These are phyloP conservation scores for Pythium aristosporum DNA, from an alignment of 352 stramenopile species.

Conservation along the genomic window DNA sequence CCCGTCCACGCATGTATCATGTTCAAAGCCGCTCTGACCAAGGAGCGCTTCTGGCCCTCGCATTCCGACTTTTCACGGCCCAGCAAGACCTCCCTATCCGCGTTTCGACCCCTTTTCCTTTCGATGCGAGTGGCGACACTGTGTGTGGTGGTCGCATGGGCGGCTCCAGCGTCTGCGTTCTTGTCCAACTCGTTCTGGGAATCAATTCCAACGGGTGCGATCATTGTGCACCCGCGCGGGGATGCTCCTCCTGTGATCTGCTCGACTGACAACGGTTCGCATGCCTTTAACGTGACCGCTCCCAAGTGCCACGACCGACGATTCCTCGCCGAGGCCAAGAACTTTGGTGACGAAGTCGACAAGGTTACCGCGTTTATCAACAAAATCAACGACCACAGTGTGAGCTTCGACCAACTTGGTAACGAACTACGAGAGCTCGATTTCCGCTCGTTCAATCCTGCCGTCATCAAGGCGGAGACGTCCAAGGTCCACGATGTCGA, in stretches of 20 bases:
- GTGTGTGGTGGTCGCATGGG: neutral
- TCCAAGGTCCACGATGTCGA: neutral
- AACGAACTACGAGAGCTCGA: neutral
- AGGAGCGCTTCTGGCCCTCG: too few relatives aligned
- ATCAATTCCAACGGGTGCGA: neutral
- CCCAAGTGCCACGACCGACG: neutral
- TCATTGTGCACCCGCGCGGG: slow-evolving; percentile 2
- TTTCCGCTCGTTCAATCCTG: slow-evolving; percentile 2
- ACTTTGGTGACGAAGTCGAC: neutral
- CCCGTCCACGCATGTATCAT: too few relatives aligned
- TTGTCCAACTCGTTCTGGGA: slow-evolving; percentile 11
- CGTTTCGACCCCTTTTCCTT: too few relatives aligned
- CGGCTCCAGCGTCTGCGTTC: neutral
- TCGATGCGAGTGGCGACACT: neutral
- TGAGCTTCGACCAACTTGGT: neutral
- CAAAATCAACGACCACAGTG: neutral
- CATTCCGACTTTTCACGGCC: too few relatives aligned
- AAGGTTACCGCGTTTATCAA: slow-evolving; percentile 1
- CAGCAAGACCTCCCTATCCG: too few relatives aligned
- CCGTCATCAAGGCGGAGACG: neutral
- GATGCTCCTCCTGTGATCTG: neutral
- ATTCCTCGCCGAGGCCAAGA: neutral
- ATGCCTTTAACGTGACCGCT: neutral
- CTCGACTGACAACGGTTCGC: neutral
- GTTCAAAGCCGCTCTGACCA: too few relatives aligned